Percentiles rank a stretch among this genome's conserved stretches.
These are phyloP conservation scores for Letharia lupina DNA, from an alignment of 495 filamentous ascomycete species.

Conservation along the genomic window DNA sequence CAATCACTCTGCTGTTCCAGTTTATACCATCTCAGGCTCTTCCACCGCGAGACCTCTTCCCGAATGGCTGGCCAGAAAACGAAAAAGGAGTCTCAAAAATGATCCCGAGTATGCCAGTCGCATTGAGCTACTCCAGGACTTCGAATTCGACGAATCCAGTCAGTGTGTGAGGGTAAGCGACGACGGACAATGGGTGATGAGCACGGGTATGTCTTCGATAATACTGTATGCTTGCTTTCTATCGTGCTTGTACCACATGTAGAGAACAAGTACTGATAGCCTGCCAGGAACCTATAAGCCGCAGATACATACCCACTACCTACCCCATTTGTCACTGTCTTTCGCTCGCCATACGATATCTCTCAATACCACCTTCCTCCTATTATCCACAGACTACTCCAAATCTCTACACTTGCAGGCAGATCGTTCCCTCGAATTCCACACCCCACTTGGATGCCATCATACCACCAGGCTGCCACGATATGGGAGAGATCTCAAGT, in stretches of 20 bases:
- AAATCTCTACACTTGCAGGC: slow-evolving; percentile 91
- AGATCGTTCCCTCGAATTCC: slow-evolving; percentile 87
- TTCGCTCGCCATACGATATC: slow-evolving; percentile 87
- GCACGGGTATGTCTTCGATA: slow-evolving; percentile 57
- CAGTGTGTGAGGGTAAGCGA: slow-evolving; percentile 84
- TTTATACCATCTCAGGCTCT: slow-evolving; percentile 92
- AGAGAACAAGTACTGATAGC: neutral
- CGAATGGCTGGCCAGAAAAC: slow-evolving; percentile 86
- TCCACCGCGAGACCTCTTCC: slow-evolving; percentile 85
- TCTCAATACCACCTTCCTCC: slow-evolving; percentile 85
- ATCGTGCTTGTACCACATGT: neutral
- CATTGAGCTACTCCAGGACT: slow-evolving; percentile 93
- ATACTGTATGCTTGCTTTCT: slow-evolving; percentile 1
- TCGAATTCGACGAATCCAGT: slow-evolving; percentile 98
- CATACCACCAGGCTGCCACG: slow-evolving; percentile 80
- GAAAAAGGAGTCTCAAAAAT: slow-evolving; percentile 88
- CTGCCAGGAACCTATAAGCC: slow-evolving; percentile 75
- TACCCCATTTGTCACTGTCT: slow-evolving; percentile 85
- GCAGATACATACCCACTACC: slow-evolving; percentile 90
- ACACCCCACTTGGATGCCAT: slow-evolving; percentile 82
- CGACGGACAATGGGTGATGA: slow-evolving; percentile 98
- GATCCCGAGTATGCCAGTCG: slow-evolving; percentile 89
- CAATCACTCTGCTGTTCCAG: slow-evolving; percentile 78
- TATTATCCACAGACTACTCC: slow-evolving; percentile 89
- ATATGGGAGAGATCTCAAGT: slow-evolving; percentile 84